phyloP scores from a whole-genome alignment of 2,329 filamentous ascomycete species.

The Fusarium chlamydosporum region DNA sequence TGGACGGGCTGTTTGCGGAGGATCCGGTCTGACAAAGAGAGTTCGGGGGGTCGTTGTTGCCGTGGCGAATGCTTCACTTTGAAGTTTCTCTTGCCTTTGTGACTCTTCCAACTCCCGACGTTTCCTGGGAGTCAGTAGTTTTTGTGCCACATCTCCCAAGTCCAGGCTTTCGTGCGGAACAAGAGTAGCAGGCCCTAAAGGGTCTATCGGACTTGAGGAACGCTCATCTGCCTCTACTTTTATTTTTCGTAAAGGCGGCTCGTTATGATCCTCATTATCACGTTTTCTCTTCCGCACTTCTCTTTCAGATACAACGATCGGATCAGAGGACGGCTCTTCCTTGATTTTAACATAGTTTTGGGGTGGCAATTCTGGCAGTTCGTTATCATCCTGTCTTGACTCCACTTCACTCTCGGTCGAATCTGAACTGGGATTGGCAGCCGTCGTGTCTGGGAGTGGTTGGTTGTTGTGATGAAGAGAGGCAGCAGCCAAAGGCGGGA shows the following conservation, averaged over 20 bases:
- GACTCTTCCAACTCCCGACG: conserved; percentile 49
- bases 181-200: conserved; percentile 46
- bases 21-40: conserved; percentile 43
- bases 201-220: conserved; percentile 52
- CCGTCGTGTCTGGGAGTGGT: conserved; percentile 11
- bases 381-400: conserved; percentile 40
- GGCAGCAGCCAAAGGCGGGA: conserved; percentile 47
- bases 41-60: conserved; percentile 33
- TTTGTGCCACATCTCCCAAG: conserved; percentile 58
- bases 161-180: conserved; percentile 71
- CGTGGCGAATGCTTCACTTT: conserved; percentile 20
- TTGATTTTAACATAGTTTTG: conserved; percentile 56
- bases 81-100: conserved; percentile 23
- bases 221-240: conserved; percentile 59
- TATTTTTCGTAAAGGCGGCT: conserved; percentile 53
- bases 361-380: conserved; percentile 44
- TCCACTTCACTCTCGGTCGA: conserved; percentile 52
- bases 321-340: conserved; percentile 69
- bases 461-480: conserved; percentile 33
- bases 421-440: conserved; percentile 44
- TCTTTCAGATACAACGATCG: conserved; percentile 66
- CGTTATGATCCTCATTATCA: conserved; percentile 43
- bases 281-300: conserved; percentile 64
- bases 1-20: conserved; percentile 40
- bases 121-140: conserved; percentile 57